These are phyloP conservation scores for Cordyceps sp. DNA, from an alignment of 2,329 filamentous ascomycete genomes.

Conservation along the genomic window DNA sequence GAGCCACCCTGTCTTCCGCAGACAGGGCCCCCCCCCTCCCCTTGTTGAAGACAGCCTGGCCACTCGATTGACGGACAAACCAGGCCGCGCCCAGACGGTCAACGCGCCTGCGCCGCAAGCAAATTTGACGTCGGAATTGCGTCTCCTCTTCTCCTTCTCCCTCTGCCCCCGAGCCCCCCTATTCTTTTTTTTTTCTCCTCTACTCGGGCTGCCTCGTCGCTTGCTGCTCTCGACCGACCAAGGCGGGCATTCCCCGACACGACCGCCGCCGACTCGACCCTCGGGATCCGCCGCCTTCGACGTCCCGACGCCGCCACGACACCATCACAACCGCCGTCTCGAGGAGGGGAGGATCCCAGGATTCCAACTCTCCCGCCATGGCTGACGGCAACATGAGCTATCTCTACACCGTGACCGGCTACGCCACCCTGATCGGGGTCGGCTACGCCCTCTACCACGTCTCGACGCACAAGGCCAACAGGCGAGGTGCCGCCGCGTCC, in stretches of 20 bases:
- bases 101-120: background rate
- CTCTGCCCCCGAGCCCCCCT: no score
- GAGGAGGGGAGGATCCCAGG: background rate
- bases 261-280: no score
- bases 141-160: no score
- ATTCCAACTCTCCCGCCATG: slow-evolving; percentile 9
- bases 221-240: no score
- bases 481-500: slow-evolving; percentile 10
- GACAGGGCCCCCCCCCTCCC: slow-evolving; percentile 4
- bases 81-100: slow-evolving; percentile 4
- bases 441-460: slow-evolving; percentile 18
- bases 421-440: slow-evolving; percentile 18
- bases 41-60: slow-evolving; percentile 15
- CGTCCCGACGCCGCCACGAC: background rate
- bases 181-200: no score
- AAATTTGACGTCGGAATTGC: background rate
- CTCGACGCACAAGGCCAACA: slow-evolving; percentile 17
- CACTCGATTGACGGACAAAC: slow-evolving; percentile 12
- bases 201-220: no score
- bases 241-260: no score
- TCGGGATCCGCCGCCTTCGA: no score
- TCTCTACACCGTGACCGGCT: slow-evolving; percentile 19
- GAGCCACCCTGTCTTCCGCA: slow-evolving; percentile 5
- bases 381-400: slow-evolving; percentile 16
- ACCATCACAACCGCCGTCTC: background rate